Evolutionary conservation across 2,329 filamentous ascomycete species (phyloP), one percentile per base, ranked within the genome.

Genomic region (Neonectria neomacrospora): DNA sequence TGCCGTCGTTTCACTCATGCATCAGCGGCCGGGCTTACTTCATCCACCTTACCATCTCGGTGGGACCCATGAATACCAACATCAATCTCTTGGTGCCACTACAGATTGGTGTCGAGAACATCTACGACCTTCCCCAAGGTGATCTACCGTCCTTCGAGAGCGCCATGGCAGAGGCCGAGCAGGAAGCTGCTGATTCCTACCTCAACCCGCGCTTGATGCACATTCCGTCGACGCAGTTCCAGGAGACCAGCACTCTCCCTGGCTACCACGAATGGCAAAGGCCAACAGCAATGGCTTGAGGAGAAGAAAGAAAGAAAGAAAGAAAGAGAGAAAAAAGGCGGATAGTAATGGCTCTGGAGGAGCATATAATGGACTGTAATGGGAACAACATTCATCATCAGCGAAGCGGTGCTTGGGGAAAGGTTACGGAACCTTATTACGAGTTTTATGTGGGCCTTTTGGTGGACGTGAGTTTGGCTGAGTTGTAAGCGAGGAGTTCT

Each of bases 1-100:
- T 88, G 22, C 86, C 86, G 0, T 85, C 84, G 5, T 88, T 88
- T 71, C 84, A 88, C 76, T 84, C 83, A 9, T 88, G 86, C 77
- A 82, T 88, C 73, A 77, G 81, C 39, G 85, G 84, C 8, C 82
- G 86, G 26, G 81, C 82, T n/a, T 88, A 88, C 73, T 80, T 82
- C 5, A 71, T 88, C 30, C 80, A 82, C 67, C 70, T 88, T 6
- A 78, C 76, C 7, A 63, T 88, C 5, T 78, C 78, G 1, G 77
- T 79, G 3, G 81, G 79, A 16, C 76, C 81, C 8, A 75, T 78
- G 58, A 81, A 78, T 70, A 81, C 78, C 4, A 79, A 76, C 54
- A 67, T 86, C 42, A 80, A 79, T 41, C 74, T 88, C 26, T 71
- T 73, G 22, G 71, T 87, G 44, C 85, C 85, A 7, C 66, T 88